Evolutionary conservation across 495 filamentous ascomycete species (phyloP).

Genomic region (Hypoxylon subgilvum): DNA sequence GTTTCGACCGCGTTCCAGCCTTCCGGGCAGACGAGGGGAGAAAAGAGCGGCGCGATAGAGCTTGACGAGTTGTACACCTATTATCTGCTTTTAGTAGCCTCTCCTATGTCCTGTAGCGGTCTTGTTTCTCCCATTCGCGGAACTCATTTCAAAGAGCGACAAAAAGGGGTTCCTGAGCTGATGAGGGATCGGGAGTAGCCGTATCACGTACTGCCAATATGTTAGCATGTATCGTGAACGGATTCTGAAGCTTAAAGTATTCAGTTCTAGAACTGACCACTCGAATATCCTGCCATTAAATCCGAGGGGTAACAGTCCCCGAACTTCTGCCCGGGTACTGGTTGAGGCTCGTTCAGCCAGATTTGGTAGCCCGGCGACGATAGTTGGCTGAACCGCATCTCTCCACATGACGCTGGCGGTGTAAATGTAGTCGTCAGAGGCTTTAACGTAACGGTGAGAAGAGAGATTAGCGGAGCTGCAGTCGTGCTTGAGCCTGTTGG

Average conservation of each 20-base stretch:
- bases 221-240: slow-evolving; percentile 10
- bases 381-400: slow-evolving; percentile 27
- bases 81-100: slow-evolving; percentile 4
- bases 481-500: background rate
- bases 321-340: slow-evolving; percentile 19
- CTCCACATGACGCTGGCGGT: slow-evolving; percentile 26
- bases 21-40: slow-evolving; percentile 25
- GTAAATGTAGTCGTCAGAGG: slow-evolving; percentile 32
- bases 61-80: slow-evolving; percentile 19
- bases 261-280: slow-evolving; percentile 18
- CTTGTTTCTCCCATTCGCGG: too few relatives aligned
- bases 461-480: slow-evolving; percentile 9
- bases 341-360: slow-evolving; percentile 33
- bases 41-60: slow-evolving; percentile 29
- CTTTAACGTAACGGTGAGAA: slow-evolving; percentile 22
- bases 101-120: too few relatives aligned
- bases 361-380: slow-evolving; percentile 31
- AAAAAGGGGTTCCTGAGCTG: background rate
- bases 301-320: slow-evolving; percentile 33
- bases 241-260: background rate
- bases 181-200: background rate
- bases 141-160: background rate
- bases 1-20: slow-evolving; percentile 21
- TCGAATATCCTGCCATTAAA: slow-evolving; percentile 30
- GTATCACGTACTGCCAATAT: slow-evolving; percentile 11